Base-by-base conservation (phyloP, 257 asterid genomes). In the Paulownia fortunei region DNA sequence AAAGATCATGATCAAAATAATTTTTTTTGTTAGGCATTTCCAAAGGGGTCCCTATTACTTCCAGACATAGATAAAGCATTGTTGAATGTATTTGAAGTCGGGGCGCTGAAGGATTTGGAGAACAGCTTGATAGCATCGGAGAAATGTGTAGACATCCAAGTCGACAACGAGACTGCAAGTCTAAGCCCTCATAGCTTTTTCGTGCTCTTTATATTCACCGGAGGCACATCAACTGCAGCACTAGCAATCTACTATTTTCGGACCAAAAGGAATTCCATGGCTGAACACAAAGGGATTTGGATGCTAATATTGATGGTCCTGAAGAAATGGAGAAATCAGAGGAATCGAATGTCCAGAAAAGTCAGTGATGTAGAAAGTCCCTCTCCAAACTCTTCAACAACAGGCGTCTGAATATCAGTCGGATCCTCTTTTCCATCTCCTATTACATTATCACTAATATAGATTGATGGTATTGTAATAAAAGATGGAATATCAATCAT, bases 21-120 rank as follows among this genome's bases (percentile, higher is more conserved):
- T 54, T 7, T 19, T 19, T 2, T 18, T 59, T 13, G 30, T 39
- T 41, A 86, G 87, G 87, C 87, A 39, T 86, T 86, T 36, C 86
- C 86, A 0, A 83, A 83, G 46, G 89, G 87, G 11, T 86, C 87
- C 19, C 77, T 58, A 2, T 2, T 86, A 84, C 41, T 86, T n/a
- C 65, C 78, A 24, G 85, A 83, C 74, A 61, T 86, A 10, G 80
- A 82, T 13, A 67, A 83, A 75, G 87, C 87, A 18, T 18, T 85
- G 11, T 39, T 83, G 52, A 78, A 68, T 32, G 85, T 80, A 26
- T 80, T 80, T 2, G 88, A 85, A 51, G 68, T 8, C 10, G 85
- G 87, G 19, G 67, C n/a, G 46, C 58, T 77, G 9, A 85, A 70
- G 64, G 84, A 77, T 21, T 51, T 85, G 42, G 89, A 80, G 70